Evolutionary conservation across 352 stramenopile genomes (phyloP).

Genomic region (Globisporangium spiculum): DNA sequence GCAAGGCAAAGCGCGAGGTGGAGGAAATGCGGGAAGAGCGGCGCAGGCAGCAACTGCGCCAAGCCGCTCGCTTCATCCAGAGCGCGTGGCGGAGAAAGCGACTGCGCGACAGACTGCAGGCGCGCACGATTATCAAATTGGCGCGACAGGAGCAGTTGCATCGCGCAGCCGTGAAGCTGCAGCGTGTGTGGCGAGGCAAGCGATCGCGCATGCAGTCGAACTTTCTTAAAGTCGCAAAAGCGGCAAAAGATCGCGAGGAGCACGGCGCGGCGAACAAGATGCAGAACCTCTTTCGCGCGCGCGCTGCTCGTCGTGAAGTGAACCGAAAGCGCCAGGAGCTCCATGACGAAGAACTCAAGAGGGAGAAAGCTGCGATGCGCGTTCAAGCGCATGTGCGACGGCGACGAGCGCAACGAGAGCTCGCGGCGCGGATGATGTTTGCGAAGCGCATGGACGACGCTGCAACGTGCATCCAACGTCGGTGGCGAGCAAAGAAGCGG

Average conservation of each 20-base stretch:
- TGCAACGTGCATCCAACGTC: slow-evolving; percentile 42
- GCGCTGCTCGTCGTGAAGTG: slow-evolving; percentile 37
- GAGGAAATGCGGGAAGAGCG: slow-evolving; percentile 16
- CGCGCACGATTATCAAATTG: slow-evolving; percentile 16
- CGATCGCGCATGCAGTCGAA: slow-evolving; percentile 27
- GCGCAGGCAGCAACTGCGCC: slow-evolving; percentile 19
- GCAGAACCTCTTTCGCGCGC: slow-evolving; percentile 53
- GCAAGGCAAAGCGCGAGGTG: slow-evolving; percentile 15
- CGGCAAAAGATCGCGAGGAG: slow-evolving; percentile 28
- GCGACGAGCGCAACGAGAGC: slow-evolving; percentile 32
- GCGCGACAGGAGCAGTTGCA: slow-evolving; percentile 15
- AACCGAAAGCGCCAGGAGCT: slow-evolving; percentile 36
- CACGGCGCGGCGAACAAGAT: slow-evolving; percentile 54
- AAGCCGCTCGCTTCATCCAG: slow-evolving; percentile 39
- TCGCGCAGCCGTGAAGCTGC: slow-evolving; percentile 51
- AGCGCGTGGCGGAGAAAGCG: slow-evolving; percentile 41
- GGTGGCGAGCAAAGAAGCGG: slow-evolving; percentile 50
- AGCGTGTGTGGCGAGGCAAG: slow-evolving; percentile 72
- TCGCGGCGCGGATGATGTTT: slow-evolving; percentile 26
- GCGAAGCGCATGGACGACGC: slow-evolving; percentile 29
- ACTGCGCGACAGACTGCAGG: slow-evolving; percentile 28
- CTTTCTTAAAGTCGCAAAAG: slow-evolving; percentile 30
- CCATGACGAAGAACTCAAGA: slow-evolving; percentile 21
- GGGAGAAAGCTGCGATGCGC: slow-evolving; percentile 41
- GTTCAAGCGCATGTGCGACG: slow-evolving; percentile 46